Evolutionary conservation across 1,284 basidiomycete species (phyloP).

Genomic region (Athelia sp.): DNA sequence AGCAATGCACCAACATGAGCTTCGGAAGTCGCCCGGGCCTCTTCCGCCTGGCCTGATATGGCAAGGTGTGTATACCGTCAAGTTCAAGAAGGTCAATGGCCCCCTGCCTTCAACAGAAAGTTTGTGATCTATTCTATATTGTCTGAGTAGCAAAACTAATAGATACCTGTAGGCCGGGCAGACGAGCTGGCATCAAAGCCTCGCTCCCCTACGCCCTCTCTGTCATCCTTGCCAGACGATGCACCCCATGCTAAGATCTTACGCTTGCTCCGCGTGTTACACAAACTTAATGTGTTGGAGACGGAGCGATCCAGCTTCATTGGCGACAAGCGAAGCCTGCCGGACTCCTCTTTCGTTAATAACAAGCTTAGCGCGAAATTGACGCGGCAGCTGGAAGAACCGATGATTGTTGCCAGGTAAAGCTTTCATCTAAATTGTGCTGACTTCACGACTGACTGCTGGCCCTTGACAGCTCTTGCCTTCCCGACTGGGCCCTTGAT

Average conservation of each 20-base stretch:
- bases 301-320: constrained; percentile 47
- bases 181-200: constrained; percentile 38
- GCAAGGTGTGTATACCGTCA: constrained; percentile 87
- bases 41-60: constrained; percentile 73
- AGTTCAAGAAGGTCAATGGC: constrained; percentile 89
- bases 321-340: constrained; percentile 49
- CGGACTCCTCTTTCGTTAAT: constrained; percentile 89
- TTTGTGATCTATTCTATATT: constrained; percentile 26
- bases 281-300: constrained; percentile 70
- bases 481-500: constrained; percentile 96
- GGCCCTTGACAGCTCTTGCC: constrained; percentile 62
- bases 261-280: constrained; percentile 83
- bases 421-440: constrained; percentile 10
- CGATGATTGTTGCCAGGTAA: constrained; percentile 96
- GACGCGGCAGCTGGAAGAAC: constrained; percentile 96
- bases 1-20: constrained; percentile 87
- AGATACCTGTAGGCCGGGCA: constrained; percentile 34
- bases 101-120: constrained; percentile 63
- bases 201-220: constrained; percentile 55
- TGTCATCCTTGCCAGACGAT: constrained; percentile 80
- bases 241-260: constrained; percentile 89
- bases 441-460: constrained; percentile 1
- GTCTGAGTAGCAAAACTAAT: constrained; percentile 2
- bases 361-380: constrained; percentile 98
- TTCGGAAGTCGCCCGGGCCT: constrained; percentile 60